Evolutionary conservation across 352 stramenopile genomes (phyloP), one percentile per base, ranked within the genome.

Genomic region (Globisporangium lucens): DNA sequence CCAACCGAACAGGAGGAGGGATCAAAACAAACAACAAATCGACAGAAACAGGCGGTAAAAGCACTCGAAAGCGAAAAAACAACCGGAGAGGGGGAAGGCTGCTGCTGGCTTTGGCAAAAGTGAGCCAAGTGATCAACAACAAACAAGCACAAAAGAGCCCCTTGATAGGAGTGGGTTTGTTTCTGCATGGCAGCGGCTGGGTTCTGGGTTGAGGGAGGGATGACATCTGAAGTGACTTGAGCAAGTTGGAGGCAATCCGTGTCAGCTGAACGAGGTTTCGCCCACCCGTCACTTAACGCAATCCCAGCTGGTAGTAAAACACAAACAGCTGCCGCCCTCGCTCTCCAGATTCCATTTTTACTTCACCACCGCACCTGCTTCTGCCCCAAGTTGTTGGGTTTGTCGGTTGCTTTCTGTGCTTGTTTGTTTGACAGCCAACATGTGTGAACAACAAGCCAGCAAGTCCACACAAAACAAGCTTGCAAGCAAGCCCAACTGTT

Each of bases 301-400:
- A 61, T 61, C 56, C 56, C 56, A 61, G 56, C 56, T 61, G 56
- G 56, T 24, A 47, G 56, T 24, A 47, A 10, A 9, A 30, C 49
- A 27, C 56, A 47, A 61, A 61, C 56, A 61, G 56, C 56, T 61
- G 56, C 56, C 56, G 10, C 56, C 56, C 56, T 61, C 56, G 56
- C 56, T 61, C 56, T 61, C 56, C 27, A 24, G 53, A 61, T 61
- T 61, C 56, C 56, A 61, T 61, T 46, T 61, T 47, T 36, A 10
- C 29, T 20, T 35, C 49, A 24, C 13, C 29, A 57, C 13, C 29
- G 36, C 27, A 43, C 27, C 30, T 33, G 52, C 52, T 58, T 29
- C 55, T 46, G 22, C 29, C 29, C 15, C 13, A 29, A 33, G 10
- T 13, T 36, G 3, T 57, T 57, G 22, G 47, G n/a, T n/a, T 20